A percentile compares a stretch with the other conserved stretches of the same genome.
Evolutionary conservation across 495 filamentous ascomycete genomes (phyloP).

Genomic region (Oidiodendron maius): DNA sequence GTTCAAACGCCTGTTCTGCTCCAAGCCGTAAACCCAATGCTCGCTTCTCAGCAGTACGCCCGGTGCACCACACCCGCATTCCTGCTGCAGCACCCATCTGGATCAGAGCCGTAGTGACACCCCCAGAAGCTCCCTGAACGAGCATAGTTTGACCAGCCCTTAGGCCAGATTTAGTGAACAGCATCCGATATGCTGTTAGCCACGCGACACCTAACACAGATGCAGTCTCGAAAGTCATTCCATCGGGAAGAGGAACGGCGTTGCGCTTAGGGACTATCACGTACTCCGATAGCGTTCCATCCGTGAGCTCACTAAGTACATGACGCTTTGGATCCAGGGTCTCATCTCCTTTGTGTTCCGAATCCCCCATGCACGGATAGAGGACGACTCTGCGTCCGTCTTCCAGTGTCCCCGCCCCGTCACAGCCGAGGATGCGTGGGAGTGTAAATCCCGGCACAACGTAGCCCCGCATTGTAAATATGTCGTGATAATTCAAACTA

Average conservation of each 20-base stretch:
- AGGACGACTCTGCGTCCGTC: slow-evolving; percentile 17
- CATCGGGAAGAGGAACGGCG: slow-evolving; percentile 6
- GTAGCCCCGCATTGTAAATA: too few relatives aligned
- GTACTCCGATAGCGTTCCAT: slow-evolving; percentile 26
- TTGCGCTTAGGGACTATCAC: slow-evolving; percentile 8
- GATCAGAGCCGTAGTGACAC: slow-evolving; percentile 25
- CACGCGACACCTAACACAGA: slow-evolving; percentile 24
- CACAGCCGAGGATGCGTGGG: too few relatives aligned
- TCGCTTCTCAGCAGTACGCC: slow-evolving; percentile 21
- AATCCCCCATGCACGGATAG: too few relatives aligned
- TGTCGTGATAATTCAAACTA: too few relatives aligned
- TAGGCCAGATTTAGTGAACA: slow-evolving; percentile 22
- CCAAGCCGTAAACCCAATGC: slow-evolving; percentile 6
- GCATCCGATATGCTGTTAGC: slow-evolving; percentile 28
- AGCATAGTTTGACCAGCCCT: slow-evolving; percentile 24
- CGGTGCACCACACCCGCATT: slow-evolving; percentile 25
- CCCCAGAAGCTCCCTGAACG: slow-evolving; percentile 24
- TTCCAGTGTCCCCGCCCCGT: slow-evolving; percentile 20
- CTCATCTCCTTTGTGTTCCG: slow-evolving; percentile 21
- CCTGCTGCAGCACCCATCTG: slow-evolving; percentile 24
- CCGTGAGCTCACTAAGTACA: slow-evolving; percentile 20
- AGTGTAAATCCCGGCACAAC: too few relatives aligned
- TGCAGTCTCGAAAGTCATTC: slow-evolving; percentile 1
- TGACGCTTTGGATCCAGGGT: slow-evolving; percentile 24
- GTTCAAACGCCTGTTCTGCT: slow-evolving; percentile 4